Evolutionary conservation across 1,284 basidiomycete species (phyloP).

Genomic region (Cutaneotrichosporon arboriforme): DNA sequence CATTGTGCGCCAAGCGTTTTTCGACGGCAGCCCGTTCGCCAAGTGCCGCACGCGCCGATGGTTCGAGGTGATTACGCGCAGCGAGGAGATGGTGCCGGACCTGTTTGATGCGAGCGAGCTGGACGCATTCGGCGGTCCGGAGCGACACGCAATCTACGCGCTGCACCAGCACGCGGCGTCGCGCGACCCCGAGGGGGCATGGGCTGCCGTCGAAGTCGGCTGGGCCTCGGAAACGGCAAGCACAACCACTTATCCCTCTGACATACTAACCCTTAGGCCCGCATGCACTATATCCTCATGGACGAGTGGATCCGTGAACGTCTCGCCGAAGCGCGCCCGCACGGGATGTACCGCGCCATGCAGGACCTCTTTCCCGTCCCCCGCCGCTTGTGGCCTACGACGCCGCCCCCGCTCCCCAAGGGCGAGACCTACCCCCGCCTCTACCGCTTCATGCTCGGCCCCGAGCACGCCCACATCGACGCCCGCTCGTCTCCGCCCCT

Average conservation of each 20-base stretch:
- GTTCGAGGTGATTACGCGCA: neutral
- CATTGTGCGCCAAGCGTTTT: neutral
- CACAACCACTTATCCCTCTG: too few relatives aligned
- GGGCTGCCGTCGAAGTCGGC: neutral
- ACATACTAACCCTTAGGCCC: neutral
- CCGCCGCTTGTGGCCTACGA: neutral
- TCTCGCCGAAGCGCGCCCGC: neutral
- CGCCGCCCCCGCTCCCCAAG: neutral
- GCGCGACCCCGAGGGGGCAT: neutral
- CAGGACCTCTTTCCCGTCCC: neutral
- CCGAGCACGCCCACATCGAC: too few relatives aligned
- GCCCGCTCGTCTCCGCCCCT: neutral
- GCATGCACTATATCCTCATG: neutral
- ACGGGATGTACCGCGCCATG: neutral
- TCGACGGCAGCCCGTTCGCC: neutral
- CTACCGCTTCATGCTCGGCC: neutral
- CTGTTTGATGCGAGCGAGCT: neutral
- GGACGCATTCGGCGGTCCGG: neutral
- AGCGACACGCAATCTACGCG: neutral
- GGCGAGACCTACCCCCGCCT: neutral
- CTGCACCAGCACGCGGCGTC: neutral
- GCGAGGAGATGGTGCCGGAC: neutral
- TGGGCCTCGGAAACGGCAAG: neutral
- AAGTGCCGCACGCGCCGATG: neutral
- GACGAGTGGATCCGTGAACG: neutral